Base-by-base conservation (phyloP, 1,284 basidiomycete species). In the Somion occarium region DNA sequence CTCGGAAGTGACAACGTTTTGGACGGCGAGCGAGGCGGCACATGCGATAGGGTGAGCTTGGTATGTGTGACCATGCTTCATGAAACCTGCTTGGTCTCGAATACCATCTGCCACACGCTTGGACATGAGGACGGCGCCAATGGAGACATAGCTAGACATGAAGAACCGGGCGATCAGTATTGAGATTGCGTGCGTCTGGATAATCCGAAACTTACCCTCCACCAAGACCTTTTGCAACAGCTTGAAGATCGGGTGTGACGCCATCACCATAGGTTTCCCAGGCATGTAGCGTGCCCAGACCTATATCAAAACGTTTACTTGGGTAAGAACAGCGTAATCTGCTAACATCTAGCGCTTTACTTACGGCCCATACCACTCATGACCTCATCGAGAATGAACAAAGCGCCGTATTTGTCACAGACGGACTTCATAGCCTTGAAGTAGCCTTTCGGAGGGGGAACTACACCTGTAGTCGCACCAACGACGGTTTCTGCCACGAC, bases 21-120 rank as follows among this genome's bases (percentile, higher is more conserved):
- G 86, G 30, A 93, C 91, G 0, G 88, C 90, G 25, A 93, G 73
- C 5, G 89, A 76, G 11, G 88, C 89, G 0, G 85, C 86, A 57
- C 86, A 90, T 2, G 85, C 78, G 45, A 89, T 63, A 1, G 88
- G 88, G 63, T 88, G 81, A 3, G 78, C 81, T 73, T 92, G 90
- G 64, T 91, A 94, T 0, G 91, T 93, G 65, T 93, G 90, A 0
- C 91, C 91, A 63, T 93, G 90, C 63, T 87, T 87, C 77, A 84
- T 83, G 56, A 85, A 70, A 24, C 87, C 89, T 5, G 82, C 79
- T 37, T 79, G 73, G 51, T 75, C 76, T 5, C 77, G 73, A 53
- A 94, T 76, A 3, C 83, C 89, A 50, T 81, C 74, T 1, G 86
- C 82, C 34, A 94, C 78, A 51, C 74, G 75, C 57, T 83, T 76